phyloP scores from a whole-genome alignment of 2,329 filamentous ascomycete species.

The Helicocarpus griseus region DNA sequence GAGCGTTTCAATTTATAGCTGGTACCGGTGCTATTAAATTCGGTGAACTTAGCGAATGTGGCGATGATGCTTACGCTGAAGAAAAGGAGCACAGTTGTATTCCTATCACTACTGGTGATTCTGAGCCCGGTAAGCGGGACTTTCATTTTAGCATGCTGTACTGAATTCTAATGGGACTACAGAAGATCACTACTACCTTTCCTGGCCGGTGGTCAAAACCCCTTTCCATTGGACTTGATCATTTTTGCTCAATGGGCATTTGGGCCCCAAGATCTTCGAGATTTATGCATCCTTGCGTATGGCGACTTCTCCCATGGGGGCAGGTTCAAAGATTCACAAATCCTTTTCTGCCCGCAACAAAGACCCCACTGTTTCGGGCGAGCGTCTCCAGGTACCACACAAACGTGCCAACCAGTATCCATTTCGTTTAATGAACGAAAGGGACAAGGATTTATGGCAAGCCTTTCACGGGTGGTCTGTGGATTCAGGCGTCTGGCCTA shows the following conservation, averaged over 20 bases:
- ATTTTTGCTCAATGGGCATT: background rate
- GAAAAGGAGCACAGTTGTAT: no score
- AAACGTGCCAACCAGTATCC: background rate
- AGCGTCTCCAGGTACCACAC: background rate
- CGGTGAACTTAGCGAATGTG: background rate
- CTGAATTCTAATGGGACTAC: background rate
- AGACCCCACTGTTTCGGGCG: background rate
- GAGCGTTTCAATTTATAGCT: background rate
- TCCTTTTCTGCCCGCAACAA: background rate
- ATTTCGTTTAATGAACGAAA: background rate
- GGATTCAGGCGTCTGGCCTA: background rate
- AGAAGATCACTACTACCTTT: background rate
- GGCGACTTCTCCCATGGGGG: background rate
- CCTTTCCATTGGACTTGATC: background rate
- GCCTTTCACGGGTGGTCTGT: background rate
- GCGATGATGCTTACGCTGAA: background rate
- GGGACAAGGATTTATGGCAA: background rate
- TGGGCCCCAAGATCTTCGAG: background rate
- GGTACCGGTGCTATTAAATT: background rate
- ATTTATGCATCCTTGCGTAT: background rate
- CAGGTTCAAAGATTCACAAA: background rate
- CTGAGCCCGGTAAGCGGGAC: no score
- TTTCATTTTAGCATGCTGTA: background rate
- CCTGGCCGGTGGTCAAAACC: background rate
- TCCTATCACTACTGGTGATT: no score